A percentile compares a stretch with the other conserved stretches of the same genome.
These are phyloP conservation scores for Lasiodiplodia gonubiensis DNA, from an alignment of 2,329 filamentous ascomycete genomes.

Conservation along the genomic window DNA sequence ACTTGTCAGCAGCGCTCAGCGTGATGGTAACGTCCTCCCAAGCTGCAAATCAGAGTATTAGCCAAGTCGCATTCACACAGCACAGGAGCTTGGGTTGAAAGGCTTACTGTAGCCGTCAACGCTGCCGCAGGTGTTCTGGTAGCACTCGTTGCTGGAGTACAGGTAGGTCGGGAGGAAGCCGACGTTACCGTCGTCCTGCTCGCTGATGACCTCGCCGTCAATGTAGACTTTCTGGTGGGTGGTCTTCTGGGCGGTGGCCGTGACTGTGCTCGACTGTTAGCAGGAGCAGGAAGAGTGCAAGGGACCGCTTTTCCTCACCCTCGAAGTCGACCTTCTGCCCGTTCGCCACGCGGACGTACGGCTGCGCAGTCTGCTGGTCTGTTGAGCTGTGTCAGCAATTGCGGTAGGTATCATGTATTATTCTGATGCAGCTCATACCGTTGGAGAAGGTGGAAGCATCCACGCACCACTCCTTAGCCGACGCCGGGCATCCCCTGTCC, in stretches of 20 bases:
- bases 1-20: constrained; percentile 16
- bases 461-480: constrained; percentile 23
- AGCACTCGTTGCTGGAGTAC: constrained; percentile 35
- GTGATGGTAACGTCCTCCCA: constrained; percentile 28
- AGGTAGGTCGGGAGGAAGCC: constrained; percentile 13
- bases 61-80: fast-evolving
- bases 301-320: neutral
- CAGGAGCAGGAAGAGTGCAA: too few species aligned
- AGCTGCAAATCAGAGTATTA: neutral
- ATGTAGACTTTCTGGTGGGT: constrained; percentile 21
- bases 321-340: neutral
- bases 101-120: constrained; percentile 20
- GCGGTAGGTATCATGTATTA: neutral
- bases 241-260: neutral
- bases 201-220: constrained; percentile 7
- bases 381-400: neutral
- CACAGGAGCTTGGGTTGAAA: too few species aligned
- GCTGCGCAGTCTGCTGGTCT: neutral
- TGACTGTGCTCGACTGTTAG: constrained; percentile 3
- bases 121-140: constrained; percentile 24
- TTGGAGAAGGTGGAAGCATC: constrained; percentile 12
- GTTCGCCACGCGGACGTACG: neutral
- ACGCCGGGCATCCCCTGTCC: neutral
- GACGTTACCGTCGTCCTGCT: constrained; percentile 6
- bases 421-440: neutral